Conservation (phyloP, 805 yeast genomes). For the Sungouiella blattae region DNA sequence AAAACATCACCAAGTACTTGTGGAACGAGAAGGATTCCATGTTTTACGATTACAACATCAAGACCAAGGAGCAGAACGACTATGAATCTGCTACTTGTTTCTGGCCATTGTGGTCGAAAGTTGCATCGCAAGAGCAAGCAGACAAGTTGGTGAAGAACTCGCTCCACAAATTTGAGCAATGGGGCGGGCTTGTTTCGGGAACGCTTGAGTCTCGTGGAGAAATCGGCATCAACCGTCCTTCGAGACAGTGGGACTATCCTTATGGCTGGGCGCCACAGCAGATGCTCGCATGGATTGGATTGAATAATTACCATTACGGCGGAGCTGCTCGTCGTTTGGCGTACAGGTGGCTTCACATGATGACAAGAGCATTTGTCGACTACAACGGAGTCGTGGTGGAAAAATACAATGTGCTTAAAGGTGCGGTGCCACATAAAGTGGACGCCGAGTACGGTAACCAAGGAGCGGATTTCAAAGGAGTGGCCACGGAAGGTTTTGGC, state of each 20-base stretch:
- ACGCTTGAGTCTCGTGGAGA: slow-evolving; percentile 72
- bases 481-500: slow-evolving; percentile 94
- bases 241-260: slow-evolving; percentile 97
- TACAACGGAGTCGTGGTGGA: slow-evolving; percentile 94
- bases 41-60: slow-evolving; percentile 80
- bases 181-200: slow-evolving; percentile 88
- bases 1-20: slow-evolving; percentile 58
- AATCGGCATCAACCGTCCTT: slow-evolving; percentile 67
- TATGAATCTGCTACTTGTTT: slow-evolving; percentile 87
- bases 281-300: slow-evolving; percentile 88
- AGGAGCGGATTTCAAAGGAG: slow-evolving; percentile 89
- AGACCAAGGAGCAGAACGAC: slow-evolving; percentile 47
- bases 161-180: slow-evolving; percentile 69
- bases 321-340: slow-evolving; percentile 67
- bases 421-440: slow-evolving; percentile 83
- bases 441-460: slow-evolving; percentile 97
- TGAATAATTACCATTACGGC: slow-evolving; percentile 64
- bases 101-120: slow-evolving; percentile 89
- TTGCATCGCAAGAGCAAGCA: slow-evolving; percentile 68
- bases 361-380: slow-evolving; percentile 87
- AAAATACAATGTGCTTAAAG: slow-evolving; percentile 84
- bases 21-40: slow-evolving; percentile 83
- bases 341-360: slow-evolving; percentile 85
- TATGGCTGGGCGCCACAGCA: slow-evolving; percentile 99
- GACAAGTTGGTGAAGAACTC: slow-evolving; percentile 51